These are phyloP conservation scores for Vanrija pseudolonga DNA, from an alignment of 1,284 basidiomycete genomes.

Conservation along the genomic window DNA sequence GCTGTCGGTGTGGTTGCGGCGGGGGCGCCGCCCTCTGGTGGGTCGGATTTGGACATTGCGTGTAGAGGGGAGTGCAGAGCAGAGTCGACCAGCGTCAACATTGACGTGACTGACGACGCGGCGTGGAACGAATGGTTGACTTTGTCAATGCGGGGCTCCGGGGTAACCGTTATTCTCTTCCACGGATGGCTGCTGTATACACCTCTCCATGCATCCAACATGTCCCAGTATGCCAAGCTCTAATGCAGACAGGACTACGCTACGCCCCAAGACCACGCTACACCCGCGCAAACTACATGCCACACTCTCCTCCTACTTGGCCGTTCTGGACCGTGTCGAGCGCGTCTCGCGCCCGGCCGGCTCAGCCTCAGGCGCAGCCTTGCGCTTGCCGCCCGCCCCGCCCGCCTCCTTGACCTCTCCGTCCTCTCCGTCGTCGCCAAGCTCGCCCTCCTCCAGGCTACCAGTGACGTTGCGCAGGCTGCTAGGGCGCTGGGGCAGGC, in stretches of 20 bases:
- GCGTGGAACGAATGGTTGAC: too few relatives aligned
- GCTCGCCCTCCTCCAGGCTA: slow-evolving; percentile 10
- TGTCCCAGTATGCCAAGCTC: too few relatives aligned
- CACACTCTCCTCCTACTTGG: background rate
- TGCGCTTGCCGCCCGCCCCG: slow-evolving; percentile 3
- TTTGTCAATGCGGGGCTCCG: background rate
- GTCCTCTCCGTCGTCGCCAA: slow-evolving; percentile 5
- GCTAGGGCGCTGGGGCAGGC: slow-evolving; percentile 8
- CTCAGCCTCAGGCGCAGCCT: slow-evolving; percentile 1
- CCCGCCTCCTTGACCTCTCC: slow-evolving; percentile 10
- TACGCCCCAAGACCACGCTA: too few relatives aligned
- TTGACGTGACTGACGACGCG: background rate
- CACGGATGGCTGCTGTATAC: too few relatives aligned
- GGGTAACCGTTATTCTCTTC: background rate
- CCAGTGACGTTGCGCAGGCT: background rate
- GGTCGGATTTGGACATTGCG: background rate
- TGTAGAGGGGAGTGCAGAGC: background rate
- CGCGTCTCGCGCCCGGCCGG: background rate
- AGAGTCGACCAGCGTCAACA: background rate
- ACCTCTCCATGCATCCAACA: too few relatives aligned
- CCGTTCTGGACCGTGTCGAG: background rate
- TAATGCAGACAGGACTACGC: too few relatives aligned
- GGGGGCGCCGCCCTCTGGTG: background rate
- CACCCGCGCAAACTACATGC: too few relatives aligned
- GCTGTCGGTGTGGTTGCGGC: background rate